phyloP scores from a whole-genome alignment of 768 basidiomycete genomes.

The Boletellus sp. region DNA sequence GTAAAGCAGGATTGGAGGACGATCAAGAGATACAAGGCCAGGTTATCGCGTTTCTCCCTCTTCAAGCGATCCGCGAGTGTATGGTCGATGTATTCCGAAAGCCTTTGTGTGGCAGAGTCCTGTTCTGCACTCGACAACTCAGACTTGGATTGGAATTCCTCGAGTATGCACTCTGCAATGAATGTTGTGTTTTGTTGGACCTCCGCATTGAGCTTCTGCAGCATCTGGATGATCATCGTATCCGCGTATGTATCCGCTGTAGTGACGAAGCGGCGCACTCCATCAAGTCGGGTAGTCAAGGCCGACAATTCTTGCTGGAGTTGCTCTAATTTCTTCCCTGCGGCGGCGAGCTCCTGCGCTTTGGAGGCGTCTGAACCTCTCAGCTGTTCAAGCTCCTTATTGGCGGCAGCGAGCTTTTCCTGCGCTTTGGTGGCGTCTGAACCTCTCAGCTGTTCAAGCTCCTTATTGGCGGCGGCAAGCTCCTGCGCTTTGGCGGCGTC shows the following conservation, averaged over 20 bases:
- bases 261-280: constrained; percentile 1
- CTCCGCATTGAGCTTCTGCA: constrained; percentile 14
- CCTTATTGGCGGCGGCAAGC: too few relatives aligned
- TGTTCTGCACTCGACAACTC: background rate
- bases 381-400: too few relatives aligned
- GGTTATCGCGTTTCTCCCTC: background rate
- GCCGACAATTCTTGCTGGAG: too few relatives aligned
- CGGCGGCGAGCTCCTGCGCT: too few relatives aligned
- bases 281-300: background rate
- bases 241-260: constrained; percentile 9
- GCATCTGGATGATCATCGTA: background rate
- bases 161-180: constrained; percentile 6
- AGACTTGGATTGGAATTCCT: background rate
- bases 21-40: constrained; percentile 5
- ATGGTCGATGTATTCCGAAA: constrained; percentile 2
- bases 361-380: too few relatives aligned
- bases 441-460: too few relatives aligned
- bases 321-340: too few relatives aligned
- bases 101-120: background rate
- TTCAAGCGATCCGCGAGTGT: background rate
- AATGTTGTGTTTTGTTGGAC: constrained; percentile 7
- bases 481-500: too few relatives aligned
- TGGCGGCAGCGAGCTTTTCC: too few relatives aligned
- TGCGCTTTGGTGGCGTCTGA: too few relatives aligned
- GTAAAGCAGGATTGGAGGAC: constrained; percentile 9